Percentiles rank a stretch among this genome's conserved stretches.
phyloP scores from a whole-genome alignment of 441 rosid species.

The Daphne laureola region DNA sequence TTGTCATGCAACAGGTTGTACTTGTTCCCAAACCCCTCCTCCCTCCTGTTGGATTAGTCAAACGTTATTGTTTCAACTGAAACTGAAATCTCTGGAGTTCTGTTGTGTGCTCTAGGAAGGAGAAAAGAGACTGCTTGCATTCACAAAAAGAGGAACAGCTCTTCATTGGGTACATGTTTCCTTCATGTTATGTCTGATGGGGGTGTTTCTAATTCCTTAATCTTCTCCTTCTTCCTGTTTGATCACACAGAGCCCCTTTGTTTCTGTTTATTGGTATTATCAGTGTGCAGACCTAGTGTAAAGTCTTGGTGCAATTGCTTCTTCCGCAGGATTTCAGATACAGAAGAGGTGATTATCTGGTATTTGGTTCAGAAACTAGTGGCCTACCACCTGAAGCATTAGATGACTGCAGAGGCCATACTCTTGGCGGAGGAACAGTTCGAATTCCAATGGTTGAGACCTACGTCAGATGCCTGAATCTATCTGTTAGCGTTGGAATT shows the following conservation, averaged over 20 bases:
- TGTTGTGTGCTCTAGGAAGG: conserved; percentile 48
- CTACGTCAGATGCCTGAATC: conserved; percentile 82
- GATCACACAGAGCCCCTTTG: too few relatives aligned
- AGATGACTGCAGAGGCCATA: conserved; percentile 49
- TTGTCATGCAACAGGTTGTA: conserved; percentile 72
- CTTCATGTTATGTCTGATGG: neutral
- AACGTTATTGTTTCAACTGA: too few relatives aligned
- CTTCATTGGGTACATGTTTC: conserved; percentile 70
- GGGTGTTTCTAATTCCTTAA: too few relatives aligned
- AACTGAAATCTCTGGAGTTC: conserved; percentile 9
- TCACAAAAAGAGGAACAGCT: conserved; percentile 76
- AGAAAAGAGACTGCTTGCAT: conserved; percentile 74
- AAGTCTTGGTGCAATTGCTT: neutral
- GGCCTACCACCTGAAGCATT: conserved; percentile 79
- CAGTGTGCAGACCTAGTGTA: too few relatives aligned
- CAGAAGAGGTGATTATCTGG: conserved; percentile 72
- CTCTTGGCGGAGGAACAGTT: conserved; percentile 64
- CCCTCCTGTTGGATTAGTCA: too few relatives aligned
- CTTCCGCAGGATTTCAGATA: conserved; percentile 69
- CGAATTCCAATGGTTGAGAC: conserved; percentile 93
- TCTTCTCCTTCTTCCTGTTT: too few relatives aligned
- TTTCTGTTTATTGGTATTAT: conserved; percentile 6
- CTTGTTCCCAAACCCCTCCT: too few relatives aligned
- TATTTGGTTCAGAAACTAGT: conserved; percentile 83
- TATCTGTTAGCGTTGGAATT: conserved; percentile 86